These are phyloP conservation scores for Polychytrium aggregatum DNA, from an alignment of 192 early-diverging fungal genomes.

Conservation along the genomic window DNA sequence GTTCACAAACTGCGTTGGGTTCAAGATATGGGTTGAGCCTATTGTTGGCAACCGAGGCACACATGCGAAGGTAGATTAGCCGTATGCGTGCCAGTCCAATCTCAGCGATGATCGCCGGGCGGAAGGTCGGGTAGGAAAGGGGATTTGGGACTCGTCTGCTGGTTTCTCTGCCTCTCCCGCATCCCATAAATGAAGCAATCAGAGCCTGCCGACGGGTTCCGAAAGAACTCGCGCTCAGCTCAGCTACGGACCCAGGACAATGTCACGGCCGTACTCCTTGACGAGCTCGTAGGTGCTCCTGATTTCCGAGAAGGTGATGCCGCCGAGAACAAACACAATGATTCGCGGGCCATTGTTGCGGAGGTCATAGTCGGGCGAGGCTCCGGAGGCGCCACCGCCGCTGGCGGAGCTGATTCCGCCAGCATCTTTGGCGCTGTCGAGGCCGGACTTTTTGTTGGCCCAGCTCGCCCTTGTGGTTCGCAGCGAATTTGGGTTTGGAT, in stretches of 20 bases:
- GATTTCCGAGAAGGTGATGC: constrained; percentile 68
- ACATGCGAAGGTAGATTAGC: neutral
- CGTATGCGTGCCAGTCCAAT: neutral
- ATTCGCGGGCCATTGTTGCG: constrained; percentile 45
- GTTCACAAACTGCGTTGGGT: constrained; percentile 57
- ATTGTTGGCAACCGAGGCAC: neutral
- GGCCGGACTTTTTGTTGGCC: constrained; percentile 13
- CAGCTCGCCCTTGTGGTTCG: constrained; percentile 39
- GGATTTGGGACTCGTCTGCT: too few relatives aligned
- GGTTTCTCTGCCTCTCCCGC: too few relatives aligned
- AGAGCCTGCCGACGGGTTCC: too few relatives aligned
- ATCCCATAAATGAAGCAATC: too few relatives aligned
- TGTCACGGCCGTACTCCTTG: constrained; percentile 49
- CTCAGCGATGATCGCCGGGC: too few relatives aligned
- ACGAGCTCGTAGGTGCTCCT: constrained; percentile 57
- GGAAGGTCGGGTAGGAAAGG: too few relatives aligned
- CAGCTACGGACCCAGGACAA: constrained; percentile 68
- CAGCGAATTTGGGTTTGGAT: constrained; percentile 29
- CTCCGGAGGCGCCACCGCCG: neutral
- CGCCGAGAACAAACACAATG: constrained; percentile 72
- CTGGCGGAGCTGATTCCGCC: neutral
- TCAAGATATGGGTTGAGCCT: constrained; percentile 67
- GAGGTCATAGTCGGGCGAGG: constrained; percentile 13
- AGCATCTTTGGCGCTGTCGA: constrained; percentile 13
- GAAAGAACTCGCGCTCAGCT: too few relatives aligned